Percentiles rank a stretch among this genome's conserved stretches.
Conservation (phyloP, 441 rosid genomes). For the Populus trichocarpa region DNA sequence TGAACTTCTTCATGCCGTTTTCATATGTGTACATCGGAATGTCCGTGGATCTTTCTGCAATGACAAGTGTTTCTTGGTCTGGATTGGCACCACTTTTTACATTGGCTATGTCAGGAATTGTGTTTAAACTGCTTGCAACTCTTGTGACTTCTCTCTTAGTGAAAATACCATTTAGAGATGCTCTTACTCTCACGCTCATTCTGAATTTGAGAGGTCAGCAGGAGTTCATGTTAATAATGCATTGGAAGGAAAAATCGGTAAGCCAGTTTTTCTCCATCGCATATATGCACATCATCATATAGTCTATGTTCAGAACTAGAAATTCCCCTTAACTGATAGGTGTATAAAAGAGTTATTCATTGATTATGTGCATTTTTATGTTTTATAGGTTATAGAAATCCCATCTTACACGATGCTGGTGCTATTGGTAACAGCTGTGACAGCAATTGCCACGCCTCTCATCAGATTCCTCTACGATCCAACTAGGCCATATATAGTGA, state of each 20-base stretch:
- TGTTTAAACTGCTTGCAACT: constrained; percentile 35
- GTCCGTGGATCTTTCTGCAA: constrained; percentile 31
- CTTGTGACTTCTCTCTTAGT: constrained; percentile 26
- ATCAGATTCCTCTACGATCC: constrained; percentile 60
- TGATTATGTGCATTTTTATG: neutral
- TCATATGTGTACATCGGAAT: constrained; percentile 46
- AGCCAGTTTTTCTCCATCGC: neutral
- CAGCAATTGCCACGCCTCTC: constrained; percentile 35
- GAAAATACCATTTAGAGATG: constrained; percentile 40
- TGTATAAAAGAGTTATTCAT: neutral
- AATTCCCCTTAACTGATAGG: neutral
- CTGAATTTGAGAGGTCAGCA: constrained; percentile 61
- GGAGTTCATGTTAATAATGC: constrained; percentile 43
- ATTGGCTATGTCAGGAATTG: constrained; percentile 28
- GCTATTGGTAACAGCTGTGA: constrained; percentile 25
- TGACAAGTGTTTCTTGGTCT: constrained; percentile 34
- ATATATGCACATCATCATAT: neutral
- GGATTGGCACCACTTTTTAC: constrained; percentile 34
- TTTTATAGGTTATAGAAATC: constrained; percentile 26
- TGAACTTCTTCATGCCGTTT: constrained; percentile 54
- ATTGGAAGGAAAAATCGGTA: constrained; percentile 60
- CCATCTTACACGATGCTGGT: constrained; percentile 36
- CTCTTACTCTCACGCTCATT: constrained; percentile 51
- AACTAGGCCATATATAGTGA: constrained; percentile 52
- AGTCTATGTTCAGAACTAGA: neutral